Evolutionary conservation across 495 filamentous ascomycete species (phyloP).

Genomic region (Cryomyces minteri): DNA sequence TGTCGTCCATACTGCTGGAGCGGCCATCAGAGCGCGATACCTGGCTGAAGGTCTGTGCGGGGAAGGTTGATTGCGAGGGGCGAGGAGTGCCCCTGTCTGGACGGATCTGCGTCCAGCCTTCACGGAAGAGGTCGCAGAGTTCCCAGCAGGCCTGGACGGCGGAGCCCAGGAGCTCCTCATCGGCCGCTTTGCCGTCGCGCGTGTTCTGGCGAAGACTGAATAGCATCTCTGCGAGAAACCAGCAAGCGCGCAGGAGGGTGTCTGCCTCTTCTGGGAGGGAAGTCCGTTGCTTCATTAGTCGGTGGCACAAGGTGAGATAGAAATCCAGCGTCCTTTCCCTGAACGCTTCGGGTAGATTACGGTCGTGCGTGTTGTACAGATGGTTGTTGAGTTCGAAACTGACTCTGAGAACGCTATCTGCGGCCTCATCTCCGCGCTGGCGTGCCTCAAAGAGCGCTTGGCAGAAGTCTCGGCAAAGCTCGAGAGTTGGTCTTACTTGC

Average conservation of each 20-base stretch:
- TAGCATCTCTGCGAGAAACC: conserved; percentile 83
- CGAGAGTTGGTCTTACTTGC: conserved; percentile 61
- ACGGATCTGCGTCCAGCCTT: conserved; percentile 80
- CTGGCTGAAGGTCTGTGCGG: conserved; percentile 5
- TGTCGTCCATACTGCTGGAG: conserved; percentile 20
- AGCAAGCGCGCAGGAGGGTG: conserved; percentile 67
- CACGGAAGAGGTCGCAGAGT: conserved; percentile 80
- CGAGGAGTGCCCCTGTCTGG: conserved; percentile 77
- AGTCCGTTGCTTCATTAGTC: conserved; percentile 81
- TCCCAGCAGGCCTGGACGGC: conserved; percentile 92
- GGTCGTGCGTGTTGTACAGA: conserved; percentile 78
- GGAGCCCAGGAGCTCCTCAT: conserved; percentile 69
- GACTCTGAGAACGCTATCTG: conserved; percentile 72
- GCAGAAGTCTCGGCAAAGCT: conserved; percentile 82
- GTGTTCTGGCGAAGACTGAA: conserved; percentile 77
- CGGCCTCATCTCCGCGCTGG: conserved; percentile 49
- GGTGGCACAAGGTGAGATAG: conserved; percentile 81
- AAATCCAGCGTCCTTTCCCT: conserved; percentile 81
- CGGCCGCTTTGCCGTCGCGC: conserved; percentile 48
- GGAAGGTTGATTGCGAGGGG: conserved; percentile 60
- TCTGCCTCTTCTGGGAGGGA: conserved; percentile 63
- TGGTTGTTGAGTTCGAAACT: conserved; percentile 94
- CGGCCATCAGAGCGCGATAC: conserved; percentile 7
- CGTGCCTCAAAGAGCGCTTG: conserved; percentile 76
- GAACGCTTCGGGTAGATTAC: conserved; percentile 71